These are phyloP conservation scores for Daldinia concentrica DNA, from an alignment of 495 filamentous ascomycete genomes.

Conservation along the genomic window DNA sequence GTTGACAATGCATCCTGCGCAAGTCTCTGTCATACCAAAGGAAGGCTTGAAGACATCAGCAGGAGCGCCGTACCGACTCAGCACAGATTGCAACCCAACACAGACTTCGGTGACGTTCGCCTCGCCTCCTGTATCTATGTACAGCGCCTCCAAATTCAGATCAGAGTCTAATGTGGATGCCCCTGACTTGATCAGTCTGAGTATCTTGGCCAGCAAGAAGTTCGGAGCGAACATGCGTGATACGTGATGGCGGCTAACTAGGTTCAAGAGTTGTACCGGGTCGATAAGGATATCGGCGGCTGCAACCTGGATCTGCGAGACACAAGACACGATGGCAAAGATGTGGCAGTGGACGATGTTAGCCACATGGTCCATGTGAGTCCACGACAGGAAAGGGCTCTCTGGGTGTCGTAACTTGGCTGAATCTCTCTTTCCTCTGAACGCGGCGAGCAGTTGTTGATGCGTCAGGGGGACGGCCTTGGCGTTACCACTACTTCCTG, in stretches of 20 bases:
- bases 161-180: not conserved
- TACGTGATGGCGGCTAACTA: conserved; percentile 55
- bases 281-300: conserved; percentile 52
- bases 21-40: conserved; percentile 69
- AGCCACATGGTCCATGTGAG: conserved; percentile 64
- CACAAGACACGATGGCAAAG: conserved; percentile 51
- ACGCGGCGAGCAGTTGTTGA: conserved; percentile 56
- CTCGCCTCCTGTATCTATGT: conserved; percentile 41
- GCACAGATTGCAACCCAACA: conserved; percentile 30
- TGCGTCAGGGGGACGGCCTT: conserved; percentile 63
- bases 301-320: conserved; percentile 59
- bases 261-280: conserved; percentile 54
- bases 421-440: conserved; percentile 52
- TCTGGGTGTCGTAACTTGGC: conserved; percentile 1
- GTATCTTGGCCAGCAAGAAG: conserved; percentile 60
- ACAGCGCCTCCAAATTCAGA: not conserved
- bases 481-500: conserved; percentile 63
- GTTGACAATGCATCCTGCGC: conserved; percentile 58
- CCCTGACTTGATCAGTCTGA: conserved; percentile 2
- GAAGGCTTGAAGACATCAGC: conserved; percentile 54
- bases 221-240: conserved; percentile 64
- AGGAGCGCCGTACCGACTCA: conserved; percentile 49
- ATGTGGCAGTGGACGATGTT: conserved; percentile 62
- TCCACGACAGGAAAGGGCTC: conserved; percentile 61
- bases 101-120: conserved; percentile 37